Base-by-base conservation (phyloP, 768 basidiomycete genomes). In the Termitomyces sp. region DNA sequence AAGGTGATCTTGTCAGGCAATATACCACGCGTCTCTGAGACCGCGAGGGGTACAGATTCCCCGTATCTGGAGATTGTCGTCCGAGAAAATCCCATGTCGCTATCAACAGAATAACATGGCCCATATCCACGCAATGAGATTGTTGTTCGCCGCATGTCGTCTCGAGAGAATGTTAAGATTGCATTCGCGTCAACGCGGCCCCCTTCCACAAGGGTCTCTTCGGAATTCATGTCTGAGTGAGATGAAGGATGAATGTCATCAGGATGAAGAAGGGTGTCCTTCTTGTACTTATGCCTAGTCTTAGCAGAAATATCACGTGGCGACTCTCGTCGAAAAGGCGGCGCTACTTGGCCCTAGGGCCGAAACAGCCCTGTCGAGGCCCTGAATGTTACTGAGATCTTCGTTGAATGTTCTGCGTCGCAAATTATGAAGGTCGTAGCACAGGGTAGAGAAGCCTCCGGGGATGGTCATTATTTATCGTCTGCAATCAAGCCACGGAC, bases 1-100 rank as follows among this genome's bases (percentile, higher is more conserved):
- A 67, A 64, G 14, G 62, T 62, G 37, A 68, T 65, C 50, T 58
- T 63, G 46, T 67, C 66, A 18, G 67, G 59, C 22, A 68, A 46
- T 14, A 68, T 56, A 3, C 63, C 66, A 36, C 62, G 58, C 37
- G 62, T 48, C 26, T 65, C 59, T 29, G 61, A 52, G 4, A 63
- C 52, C 6, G 63, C 64, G 10, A 68, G 41, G 6, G 66, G 67
- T 0, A 27, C 42, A 51, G 56, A 55, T 20, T 61, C 63, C 36
- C 58, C 60, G n/a, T 59, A 59, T 36, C 59, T 58, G n/a, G 53
- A 54, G 13, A 64, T 56, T 4, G 37, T 64, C 7, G 63, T 64
- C 14, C 58, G 55, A 7, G 63, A 59, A 44, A 42, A 61, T 10
- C 53, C 56, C 20, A 57, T 48, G 53, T 61, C 60, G 49, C 58